Percentiles rank a stretch among this genome's conserved stretches.
Evolutionary conservation across 1,284 basidiomycete species (phyloP).

Genomic region (Filobasidium uniguttulatum): DNA sequence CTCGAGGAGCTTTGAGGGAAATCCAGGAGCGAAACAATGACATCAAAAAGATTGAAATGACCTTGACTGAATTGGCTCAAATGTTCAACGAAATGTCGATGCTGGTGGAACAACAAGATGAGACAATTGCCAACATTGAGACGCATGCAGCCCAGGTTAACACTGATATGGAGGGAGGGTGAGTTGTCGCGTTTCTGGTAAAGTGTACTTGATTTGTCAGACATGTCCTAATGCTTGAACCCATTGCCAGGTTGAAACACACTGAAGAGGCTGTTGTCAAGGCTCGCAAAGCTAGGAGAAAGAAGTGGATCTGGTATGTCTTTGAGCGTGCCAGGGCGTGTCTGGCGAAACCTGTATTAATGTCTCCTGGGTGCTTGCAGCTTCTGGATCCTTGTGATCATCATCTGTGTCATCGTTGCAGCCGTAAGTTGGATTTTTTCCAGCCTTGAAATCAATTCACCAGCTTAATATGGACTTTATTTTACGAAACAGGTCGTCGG

Average conservation of each 20-base stretch:
- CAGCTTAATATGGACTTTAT: too few species aligned
- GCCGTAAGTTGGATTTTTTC: too few species aligned
- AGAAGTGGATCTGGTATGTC: slow-evolving; percentile 60
- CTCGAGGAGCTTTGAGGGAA: slow-evolving; percentile 70
- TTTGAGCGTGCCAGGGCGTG: background rate
- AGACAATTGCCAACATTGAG: slow-evolving; percentile 54
- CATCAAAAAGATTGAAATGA: slow-evolving; percentile 71
- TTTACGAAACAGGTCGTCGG: too few species aligned
- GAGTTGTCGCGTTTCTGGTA: slow-evolving; percentile 21
- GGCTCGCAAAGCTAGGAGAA: slow-evolving; percentile 60
- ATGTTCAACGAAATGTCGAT: slow-evolving; percentile 80
- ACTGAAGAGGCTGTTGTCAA: slow-evolving; percentile 62
- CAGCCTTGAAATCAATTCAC: too few species aligned
- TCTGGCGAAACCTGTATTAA: background rate
- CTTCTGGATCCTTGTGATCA: slow-evolving; percentile 22
- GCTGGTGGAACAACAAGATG: slow-evolving; percentile 65
- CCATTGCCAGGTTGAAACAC: slow-evolving; percentile 44
- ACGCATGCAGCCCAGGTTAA: slow-evolving; percentile 50
- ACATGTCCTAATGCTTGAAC: background rate
- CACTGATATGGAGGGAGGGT: slow-evolving; percentile 57
- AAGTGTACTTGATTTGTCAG: background rate
- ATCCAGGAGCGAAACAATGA: slow-evolving; percentile 85
- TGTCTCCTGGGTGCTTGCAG: background rate
- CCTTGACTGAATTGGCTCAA: slow-evolving; percentile 73
- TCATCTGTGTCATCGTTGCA: slow-evolving; percentile 45